Percentiles rank a stretch among this genome's conserved stretches.
Conservation (phyloP, 441 rosid genomes). For the Croton laevigatus region DNA sequence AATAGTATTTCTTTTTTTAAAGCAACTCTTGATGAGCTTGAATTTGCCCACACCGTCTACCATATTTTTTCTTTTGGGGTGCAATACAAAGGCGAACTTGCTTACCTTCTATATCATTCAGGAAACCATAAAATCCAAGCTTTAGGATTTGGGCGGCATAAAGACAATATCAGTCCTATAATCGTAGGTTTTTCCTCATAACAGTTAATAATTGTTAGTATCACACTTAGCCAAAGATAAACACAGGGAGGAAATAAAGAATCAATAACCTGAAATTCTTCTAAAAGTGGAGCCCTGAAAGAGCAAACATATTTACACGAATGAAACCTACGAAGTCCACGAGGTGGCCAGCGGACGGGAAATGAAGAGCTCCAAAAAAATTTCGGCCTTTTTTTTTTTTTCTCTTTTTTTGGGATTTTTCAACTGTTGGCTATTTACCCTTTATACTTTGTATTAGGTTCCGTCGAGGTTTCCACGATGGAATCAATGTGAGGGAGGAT, state of each 20-base stretch:
- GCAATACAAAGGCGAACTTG: no score
- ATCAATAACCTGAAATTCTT: conserved; percentile 42
- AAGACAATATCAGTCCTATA: conserved; percentile 23
- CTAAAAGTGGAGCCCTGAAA: conserved; percentile 37
- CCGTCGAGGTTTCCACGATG: conserved; percentile 22
- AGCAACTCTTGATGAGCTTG: no score
- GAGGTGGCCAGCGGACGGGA: conserved; percentile 11
- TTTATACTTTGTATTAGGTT: conserved; percentile 34
- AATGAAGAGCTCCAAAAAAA: conserved; percentile 43
- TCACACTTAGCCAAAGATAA: conserved; percentile 24
- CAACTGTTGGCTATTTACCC: conserved; percentile 51
- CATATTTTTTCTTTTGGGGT: not conserved
- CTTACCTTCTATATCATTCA: no score
- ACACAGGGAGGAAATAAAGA: conserved; percentile 37
- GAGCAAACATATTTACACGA: conserved; percentile 46
- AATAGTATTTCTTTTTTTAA: no score
- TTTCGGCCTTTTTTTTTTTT: conserved; percentile 12
- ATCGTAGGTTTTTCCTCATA: conserved; percentile 19
- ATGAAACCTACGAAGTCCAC: conserved; percentile 23
- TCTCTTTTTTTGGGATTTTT: conserved; percentile 1
- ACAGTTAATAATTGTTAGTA: conserved; percentile 22
- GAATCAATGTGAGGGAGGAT: conserved; percentile 21
- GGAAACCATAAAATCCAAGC: conserved; percentile 1
- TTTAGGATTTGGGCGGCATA: conserved; percentile 9
- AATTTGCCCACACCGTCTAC: not conserved